Evolutionary conservation across 306 rosid genomes (phyloP).

Genomic region (Cucurbita maxima): DNA sequence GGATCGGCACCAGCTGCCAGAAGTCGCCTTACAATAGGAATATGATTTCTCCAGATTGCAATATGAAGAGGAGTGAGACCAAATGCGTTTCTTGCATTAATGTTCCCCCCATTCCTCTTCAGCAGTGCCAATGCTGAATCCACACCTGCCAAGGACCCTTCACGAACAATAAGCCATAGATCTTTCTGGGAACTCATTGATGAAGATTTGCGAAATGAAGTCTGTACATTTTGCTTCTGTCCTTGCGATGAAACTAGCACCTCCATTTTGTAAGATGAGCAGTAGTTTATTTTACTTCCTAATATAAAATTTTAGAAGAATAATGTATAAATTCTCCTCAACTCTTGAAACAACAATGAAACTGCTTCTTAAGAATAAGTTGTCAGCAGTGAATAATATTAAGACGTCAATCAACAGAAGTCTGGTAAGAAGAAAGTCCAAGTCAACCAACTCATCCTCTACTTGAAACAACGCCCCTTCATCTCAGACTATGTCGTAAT

Average conservation of each 20-base stretch:
- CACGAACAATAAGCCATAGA: conserved; percentile 54
- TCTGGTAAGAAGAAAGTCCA: not conserved
- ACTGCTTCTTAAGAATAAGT: not conserved
- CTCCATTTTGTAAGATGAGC: conserved; percentile 30
- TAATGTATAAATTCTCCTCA: not conserved
- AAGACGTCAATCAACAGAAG: not conserved
- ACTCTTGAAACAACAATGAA: not conserved
- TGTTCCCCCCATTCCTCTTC: conserved; percentile 70
- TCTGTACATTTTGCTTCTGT: conserved; percentile 40
- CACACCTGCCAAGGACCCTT: conserved; percentile 64
- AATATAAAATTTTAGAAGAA: conserved; percentile 1
- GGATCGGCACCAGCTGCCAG: conserved; percentile 91
- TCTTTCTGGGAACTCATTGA: conserved; percentile 33
- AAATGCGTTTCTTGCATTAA: conserved; percentile 52
- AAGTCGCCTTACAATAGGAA: conserved; percentile 79
- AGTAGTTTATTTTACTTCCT: not conserved
- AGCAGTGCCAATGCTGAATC: conserved; percentile 46
- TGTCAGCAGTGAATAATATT: not conserved
- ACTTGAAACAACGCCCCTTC: not conserved
- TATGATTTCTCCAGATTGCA: conserved; percentile 87
- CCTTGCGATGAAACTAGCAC: conserved; percentile 31
- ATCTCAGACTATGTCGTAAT: not conserved
- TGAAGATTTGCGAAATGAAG: conserved; percentile 27
- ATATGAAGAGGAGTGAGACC: conserved; percentile 90
- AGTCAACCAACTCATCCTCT: not conserved